Evolutionary conservation across 2,329 filamentous ascomycete genomes (phyloP).

Genomic region (Phyllosticta ampelicida): DNA sequence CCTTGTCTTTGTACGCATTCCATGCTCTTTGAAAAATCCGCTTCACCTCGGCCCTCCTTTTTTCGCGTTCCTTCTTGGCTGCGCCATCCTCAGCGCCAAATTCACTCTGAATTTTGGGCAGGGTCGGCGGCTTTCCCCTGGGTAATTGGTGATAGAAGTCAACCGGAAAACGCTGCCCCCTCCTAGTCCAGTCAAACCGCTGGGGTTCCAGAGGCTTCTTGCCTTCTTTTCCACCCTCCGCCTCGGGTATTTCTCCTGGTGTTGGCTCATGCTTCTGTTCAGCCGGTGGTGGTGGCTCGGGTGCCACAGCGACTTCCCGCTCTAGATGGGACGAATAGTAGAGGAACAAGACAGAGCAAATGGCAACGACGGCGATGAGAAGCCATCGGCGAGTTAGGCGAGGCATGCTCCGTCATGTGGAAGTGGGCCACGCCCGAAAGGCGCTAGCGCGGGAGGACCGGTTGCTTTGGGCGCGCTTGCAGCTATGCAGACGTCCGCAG

Average conservation of each 20-base stretch:
- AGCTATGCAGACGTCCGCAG: background rate
- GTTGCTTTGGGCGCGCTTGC: background rate
- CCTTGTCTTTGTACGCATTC: conserved; percentile 33
- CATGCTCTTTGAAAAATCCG: conserved; percentile 35
- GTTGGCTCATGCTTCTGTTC: too few species aligned
- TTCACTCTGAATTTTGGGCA: conserved; percentile 33
- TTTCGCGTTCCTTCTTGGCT: conserved; percentile 23
- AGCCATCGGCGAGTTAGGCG: background rate
- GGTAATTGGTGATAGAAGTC: conserved; percentile 27
- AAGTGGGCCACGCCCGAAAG: background rate
- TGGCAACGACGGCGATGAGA: background rate
- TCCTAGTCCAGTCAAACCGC: conserved; percentile 26
- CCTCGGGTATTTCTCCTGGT: background rate
- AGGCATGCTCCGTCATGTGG: background rate
- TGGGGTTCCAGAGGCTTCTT: background rate
- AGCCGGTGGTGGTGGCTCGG: background rate
- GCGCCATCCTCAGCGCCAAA: conserved; percentile 29
- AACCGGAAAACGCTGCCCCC: conserved; percentile 32
- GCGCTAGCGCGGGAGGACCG: background rate
- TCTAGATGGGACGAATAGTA: background rate
- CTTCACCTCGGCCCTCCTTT: conserved; percentile 28
- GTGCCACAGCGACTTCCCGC: background rate
- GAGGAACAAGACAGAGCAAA: background rate
- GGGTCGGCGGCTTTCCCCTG: conserved; percentile 23
- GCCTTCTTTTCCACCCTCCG: background rate